Evolutionary conservation across 371 early-diverging fungal species (phyloP), one percentile per base, ranked within the genome.

Genomic region (Syncephalastrum monosporum): DNA sequence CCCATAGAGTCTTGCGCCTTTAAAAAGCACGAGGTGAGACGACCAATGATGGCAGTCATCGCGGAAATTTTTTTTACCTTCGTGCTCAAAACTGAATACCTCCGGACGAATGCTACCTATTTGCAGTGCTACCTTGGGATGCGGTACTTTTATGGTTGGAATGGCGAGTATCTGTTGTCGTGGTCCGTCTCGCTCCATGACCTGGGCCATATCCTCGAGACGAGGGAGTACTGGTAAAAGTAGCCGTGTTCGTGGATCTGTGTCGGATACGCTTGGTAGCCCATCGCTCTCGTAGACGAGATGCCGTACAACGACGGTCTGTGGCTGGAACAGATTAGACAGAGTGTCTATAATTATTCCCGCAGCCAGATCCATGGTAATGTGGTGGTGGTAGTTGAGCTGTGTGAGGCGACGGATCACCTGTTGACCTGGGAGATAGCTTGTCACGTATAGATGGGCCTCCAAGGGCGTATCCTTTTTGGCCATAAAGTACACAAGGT

Each of bases 401-500:
- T 70, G 61, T 0, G 90, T 87, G 13, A 88, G 49, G 3, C 84
- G 72, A n/a, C 24, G 43, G 1, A 77, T 67, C 4, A 71, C 59
- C 3, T 47, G 60, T 14, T 63, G 47, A 33, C 45, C 43, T 12
- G 41, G 56, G 0, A 57, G 54, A 16, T 66, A 87, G 21, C 74
- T 66, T 3, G 74, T 61, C 1, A 83, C 88, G 65, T 89, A 92
- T 10, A 92, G 71, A 53, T 91, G 90, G 0, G 74, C 57, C 60
- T 91, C 91, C 2, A 89, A 59, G 1, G 87, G 85, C 0, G 83
- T 78, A 44, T 90, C 88, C 24, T 69, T 67, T 47, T 84, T 88
- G 4, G 82, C 92, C 21, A 72, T 78, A 55, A 90, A 90, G 61
- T 87, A 92, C 10, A 91, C 87, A 4, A 88, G 73, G 13, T 74